Conservation (phyloP, 768 basidiomycete genomes). For the Mycena leptocephala region DNA sequence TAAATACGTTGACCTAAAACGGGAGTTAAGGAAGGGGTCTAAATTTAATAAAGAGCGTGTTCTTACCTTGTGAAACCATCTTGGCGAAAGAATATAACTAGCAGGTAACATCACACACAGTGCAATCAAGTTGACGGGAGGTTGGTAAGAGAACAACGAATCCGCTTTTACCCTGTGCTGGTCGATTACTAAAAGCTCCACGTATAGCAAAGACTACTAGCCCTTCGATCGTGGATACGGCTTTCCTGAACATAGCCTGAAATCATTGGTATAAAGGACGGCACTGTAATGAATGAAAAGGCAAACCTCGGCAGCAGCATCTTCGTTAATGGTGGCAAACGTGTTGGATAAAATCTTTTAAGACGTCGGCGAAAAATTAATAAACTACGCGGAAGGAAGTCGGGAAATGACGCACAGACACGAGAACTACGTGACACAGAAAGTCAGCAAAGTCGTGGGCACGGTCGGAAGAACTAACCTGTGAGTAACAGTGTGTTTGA, state of each 20-base stretch:
- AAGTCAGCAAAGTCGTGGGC: constrained; percentile 19
- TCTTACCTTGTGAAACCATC: constrained; percentile 96
- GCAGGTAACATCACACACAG: constrained; percentile 90
- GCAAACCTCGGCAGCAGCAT: constrained; percentile 90
- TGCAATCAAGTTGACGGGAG: constrained; percentile 93
- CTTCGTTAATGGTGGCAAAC: constrained; percentile 93
- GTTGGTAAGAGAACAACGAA: constrained; percentile 93
- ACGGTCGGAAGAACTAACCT: constrained; percentile 57
- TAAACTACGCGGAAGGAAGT: background rate
- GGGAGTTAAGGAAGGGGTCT: background rate
- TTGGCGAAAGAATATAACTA: constrained; percentile 88
- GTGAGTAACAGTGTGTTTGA: constrained; percentile 95
- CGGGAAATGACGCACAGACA: constrained; percentile 70
- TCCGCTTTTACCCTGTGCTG: constrained; percentile 85
- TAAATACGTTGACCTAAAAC: constrained; percentile 85
- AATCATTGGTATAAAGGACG: background rate
- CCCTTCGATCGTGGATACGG: constrained; percentile 97
- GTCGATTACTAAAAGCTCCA: constrained; percentile 2
- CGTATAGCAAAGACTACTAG: constrained; percentile 42
- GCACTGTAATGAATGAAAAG: background rate
- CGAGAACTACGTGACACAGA: constrained; percentile 67
- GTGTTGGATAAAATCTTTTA: constrained; percentile 97
- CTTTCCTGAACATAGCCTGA: constrained; percentile 95
- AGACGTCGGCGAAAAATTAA: background rate
- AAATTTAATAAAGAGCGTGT: constrained; percentile 32